Conservation (phyloP, 2,329 filamentous ascomycete genomes). For the Paecilomyces fulvus region DNA sequence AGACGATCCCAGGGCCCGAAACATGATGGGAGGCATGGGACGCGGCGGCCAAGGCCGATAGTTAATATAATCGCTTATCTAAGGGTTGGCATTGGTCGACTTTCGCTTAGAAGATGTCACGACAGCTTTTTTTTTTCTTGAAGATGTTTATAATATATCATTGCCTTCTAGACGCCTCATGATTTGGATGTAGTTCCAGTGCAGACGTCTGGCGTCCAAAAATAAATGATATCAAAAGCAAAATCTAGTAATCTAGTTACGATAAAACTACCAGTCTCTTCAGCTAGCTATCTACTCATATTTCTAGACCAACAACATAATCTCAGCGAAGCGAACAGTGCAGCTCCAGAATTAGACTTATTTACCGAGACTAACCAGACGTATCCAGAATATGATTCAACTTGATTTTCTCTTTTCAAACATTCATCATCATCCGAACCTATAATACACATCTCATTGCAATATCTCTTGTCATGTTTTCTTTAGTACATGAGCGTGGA, state of each 20-base stretch:
- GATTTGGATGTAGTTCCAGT: not conserved
- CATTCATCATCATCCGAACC: not conserved
- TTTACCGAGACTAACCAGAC: not conserved
- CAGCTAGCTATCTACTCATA: not conserved
- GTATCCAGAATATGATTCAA: too few relatives aligned
- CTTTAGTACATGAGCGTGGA: not conserved
- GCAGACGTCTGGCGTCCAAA: not conserved
- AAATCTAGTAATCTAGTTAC: not conserved
- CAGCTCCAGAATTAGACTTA: not conserved
- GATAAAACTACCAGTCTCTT: not conserved
- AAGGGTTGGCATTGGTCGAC: not conserved
- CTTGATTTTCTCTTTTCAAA: too few relatives aligned
- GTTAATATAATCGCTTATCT: slow-evolving; percentile 6
- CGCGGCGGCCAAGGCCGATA: slow-evolving; percentile 32
- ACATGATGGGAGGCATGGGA: slow-evolving; percentile 54
- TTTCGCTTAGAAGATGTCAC: not conserved
- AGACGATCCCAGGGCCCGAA: slow-evolving; percentile 46
- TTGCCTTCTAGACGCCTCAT: not conserved
- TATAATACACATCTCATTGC: not conserved
- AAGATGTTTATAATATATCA: not conserved
- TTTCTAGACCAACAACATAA: not conserved
- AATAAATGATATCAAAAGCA: not conserved
- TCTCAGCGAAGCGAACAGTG: not conserved
- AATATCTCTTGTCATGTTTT: not conserved
- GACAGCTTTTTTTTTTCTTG: not conserved